These are phyloP conservation scores for Tulasnella sp. DNA, from an alignment of 768 basidiomycete species.

Conservation along the genomic window DNA sequence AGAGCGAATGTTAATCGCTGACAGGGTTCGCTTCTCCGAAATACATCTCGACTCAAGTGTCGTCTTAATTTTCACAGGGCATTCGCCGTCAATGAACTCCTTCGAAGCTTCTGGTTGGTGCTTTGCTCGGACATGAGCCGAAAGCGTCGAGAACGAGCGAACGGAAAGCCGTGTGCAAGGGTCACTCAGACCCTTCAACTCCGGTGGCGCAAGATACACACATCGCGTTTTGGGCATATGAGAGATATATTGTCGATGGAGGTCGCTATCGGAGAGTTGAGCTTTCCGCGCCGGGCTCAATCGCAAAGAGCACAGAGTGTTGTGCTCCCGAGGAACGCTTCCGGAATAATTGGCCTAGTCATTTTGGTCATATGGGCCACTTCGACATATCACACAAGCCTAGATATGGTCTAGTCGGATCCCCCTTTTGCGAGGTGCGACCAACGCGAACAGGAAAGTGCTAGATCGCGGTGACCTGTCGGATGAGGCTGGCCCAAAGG, in stretches of 20 bases:
- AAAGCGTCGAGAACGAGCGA: neutral
- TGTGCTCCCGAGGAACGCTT: neutral
- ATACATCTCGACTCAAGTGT: neutral
- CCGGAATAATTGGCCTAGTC: conserved; percentile 14
- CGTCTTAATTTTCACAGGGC: neutral
- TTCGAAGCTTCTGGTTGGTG: neutral
- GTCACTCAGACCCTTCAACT: neutral
- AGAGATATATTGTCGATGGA: neutral
- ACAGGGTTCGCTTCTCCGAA: neutral
- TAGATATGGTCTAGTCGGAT: neutral
- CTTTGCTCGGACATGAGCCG: neutral
- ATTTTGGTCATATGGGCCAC: conserved; percentile 13
- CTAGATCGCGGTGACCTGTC: neutral
- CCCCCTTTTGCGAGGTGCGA: neutral
- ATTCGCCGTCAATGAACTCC: neutral
- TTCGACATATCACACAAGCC: neutral
- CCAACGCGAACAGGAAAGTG: conserved; percentile 2
- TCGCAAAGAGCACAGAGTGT: neutral
- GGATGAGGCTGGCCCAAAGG: neutral
- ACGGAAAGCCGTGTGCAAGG: neutral
- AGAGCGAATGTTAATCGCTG: neutral
- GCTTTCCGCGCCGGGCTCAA: neutral
- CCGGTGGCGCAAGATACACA: neutral
- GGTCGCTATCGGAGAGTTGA: neutral
- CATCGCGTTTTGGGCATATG: neutral